Evolutionary conservation across 2,329 filamentous ascomycete genomes (phyloP).

Genomic region (Lachnellula occidentalis): DNA sequence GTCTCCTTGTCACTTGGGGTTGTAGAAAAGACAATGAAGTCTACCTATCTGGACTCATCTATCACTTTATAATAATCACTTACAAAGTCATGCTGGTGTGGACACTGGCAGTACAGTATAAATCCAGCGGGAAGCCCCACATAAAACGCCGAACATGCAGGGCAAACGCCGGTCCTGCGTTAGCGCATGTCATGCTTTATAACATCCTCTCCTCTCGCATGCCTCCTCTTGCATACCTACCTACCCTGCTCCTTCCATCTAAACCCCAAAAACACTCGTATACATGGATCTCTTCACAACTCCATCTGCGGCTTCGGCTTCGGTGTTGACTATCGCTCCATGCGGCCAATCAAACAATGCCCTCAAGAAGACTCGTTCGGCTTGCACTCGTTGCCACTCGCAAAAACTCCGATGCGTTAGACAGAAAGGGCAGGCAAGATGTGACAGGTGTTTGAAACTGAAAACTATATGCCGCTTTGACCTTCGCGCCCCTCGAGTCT

Average conservation of each 20-base stretch:
- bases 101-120: too few species aligned
- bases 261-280: neutral
- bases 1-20: too few species aligned
- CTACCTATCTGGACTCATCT: too few species aligned
- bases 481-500: conserved; percentile 1
- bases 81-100: too few species aligned
- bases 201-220: neutral
- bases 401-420: conserved; percentile 10
- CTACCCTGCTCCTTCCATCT: neutral
- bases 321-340: neutral
- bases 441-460: conserved; percentile 9
- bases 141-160: neutral
- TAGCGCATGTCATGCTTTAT: too few species aligned
- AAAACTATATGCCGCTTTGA: conserved; percentile 6
- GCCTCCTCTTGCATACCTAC: neutral
- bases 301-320: conserved; percentile 1
- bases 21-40: too few species aligned
- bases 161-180: neutral
- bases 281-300: neutral
- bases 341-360: neutral
- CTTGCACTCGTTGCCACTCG: conserved; percentile 10
- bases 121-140: too few species aligned
- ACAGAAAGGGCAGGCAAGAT: neutral
- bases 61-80: too few species aligned
- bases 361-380: conserved; percentile 6